Base-by-base conservation (phyloP, 805 yeast genomes). In the Tetrapisispora iriomotensis region DNA sequence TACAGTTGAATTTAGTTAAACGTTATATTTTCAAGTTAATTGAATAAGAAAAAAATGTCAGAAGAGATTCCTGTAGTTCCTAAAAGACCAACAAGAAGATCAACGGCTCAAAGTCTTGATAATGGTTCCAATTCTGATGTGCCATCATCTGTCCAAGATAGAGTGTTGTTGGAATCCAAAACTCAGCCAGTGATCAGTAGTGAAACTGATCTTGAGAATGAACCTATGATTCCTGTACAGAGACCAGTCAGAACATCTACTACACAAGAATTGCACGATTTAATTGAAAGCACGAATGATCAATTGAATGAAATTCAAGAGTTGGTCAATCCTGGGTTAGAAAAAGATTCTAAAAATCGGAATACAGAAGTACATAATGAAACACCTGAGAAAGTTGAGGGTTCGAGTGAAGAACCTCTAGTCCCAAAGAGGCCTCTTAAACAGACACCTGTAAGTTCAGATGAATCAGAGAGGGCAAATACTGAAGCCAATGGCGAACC, bases 271-370 rank as follows among this genome's bases (percentile, higher is more conserved):
- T 38, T 47, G 8, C 40, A 47, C 22, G 39, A 35, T 22, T 23
- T 45, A 19, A 38, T 47, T 22, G 42, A 39, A 22, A 43, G 36
- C 34, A 45, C 48, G 6, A 40, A 31, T 33, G 39, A 41, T 3
- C 41, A 47, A 37, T 28, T 47, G 29, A 31, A 36, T 12, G 46
- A 47, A 37, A 45, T 47, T 41, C 37, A 45, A 29, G 32, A 33
- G 12, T 15, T 43, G 23, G 38, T 36, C 3, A 23, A 29, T 6
- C 26, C 26, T 17, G 20, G 12, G 28, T 18, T 28, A 24, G 21
- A 33, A 35, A 6, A 25, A 27, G 9, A 44, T 31, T 18, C 39
- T 35, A 10, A 27, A 4, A 22, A 19, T 30, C 17, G 15, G 25
- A n/a, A 8, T 21, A 26, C 22, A 18, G 31, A n/a, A 25, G 34